Evolutionary conservation across 2,329 filamentous ascomycete genomes (phyloP).

Genomic region (Nothophoma quercina): DNA sequence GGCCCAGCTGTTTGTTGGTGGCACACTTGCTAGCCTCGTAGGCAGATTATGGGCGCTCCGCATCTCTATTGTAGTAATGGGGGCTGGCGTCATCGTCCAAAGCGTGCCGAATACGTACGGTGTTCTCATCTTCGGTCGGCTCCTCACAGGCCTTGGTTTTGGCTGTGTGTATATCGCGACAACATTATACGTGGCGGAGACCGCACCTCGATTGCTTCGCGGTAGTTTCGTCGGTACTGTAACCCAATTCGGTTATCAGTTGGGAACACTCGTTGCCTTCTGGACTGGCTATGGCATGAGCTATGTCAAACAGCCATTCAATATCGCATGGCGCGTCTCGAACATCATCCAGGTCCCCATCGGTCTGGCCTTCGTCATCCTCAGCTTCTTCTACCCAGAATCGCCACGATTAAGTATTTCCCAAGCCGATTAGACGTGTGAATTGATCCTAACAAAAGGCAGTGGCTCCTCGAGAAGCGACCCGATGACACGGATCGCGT

Average conservation of each 20-base stretch:
- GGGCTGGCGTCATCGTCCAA: constrained; percentile 1
- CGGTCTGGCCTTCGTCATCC: constrained; percentile 1
- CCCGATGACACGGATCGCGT: constrained; percentile 9
- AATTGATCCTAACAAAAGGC: not conserved
- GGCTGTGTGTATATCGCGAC: constrained; percentile 16
- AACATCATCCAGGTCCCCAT: constrained; percentile 13
- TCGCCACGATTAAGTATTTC: not conserved
- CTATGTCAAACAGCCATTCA: constrained; percentile 8
- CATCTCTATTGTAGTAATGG: constrained; percentile 7
- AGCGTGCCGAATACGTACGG: constrained; percentile 16
- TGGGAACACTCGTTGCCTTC: constrained; percentile 10
- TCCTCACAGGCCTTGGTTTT: constrained; percentile 14
- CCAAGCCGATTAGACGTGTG: not conserved
- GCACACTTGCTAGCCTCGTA: constrained; percentile 1
- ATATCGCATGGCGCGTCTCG: constrained; percentile 11
- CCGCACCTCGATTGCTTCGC: not conserved
- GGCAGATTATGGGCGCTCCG: constrained; percentile 11
- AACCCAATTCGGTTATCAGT: constrained; percentile 7
- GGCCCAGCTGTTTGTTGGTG: constrained; percentile 13
- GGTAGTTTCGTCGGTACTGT: constrained; percentile 8
- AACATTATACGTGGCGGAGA: constrained; percentile 7
- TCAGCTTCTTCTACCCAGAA: constrained; percentile 10
- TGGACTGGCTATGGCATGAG: constrained; percentile 13
- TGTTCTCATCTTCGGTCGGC: constrained; percentile 6
- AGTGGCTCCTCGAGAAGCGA: constrained; percentile 12